Evolutionary conservation across 352 stramenopile genomes (phyloP), one percentile per base, ranked within the genome.

Genomic region (Pythium utonaiense): DNA sequence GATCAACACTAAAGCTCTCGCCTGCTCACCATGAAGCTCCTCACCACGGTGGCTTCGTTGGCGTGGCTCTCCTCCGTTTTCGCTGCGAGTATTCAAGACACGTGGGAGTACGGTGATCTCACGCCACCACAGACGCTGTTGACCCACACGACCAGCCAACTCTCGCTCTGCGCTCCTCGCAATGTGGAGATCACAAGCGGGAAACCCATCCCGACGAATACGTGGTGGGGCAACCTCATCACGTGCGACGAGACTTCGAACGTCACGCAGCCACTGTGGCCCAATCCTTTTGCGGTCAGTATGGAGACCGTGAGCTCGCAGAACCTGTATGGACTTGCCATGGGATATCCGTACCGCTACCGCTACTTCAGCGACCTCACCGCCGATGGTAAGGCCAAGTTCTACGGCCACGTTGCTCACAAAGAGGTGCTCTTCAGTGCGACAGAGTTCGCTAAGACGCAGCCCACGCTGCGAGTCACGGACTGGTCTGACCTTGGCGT

Each of bases 161-260:
- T 59, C 16, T 64, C 60, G 21, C 64, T 90, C 2, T 90, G 80
- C 51, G 62, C 64, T 10, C 80, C 83, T 1, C 78, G 83, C 21
- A 86, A 92, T 47, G 60, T 92, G 21, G 69, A 86, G 45, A 60
- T 74, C 6, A 54, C 73, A 12, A 60, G 54, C 17, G 74, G 65
- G 16, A 60, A 69, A 21, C 69, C 81, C 1, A 87, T 93, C 41
- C 83, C 83, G 22, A 93, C 83, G 31, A 93, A 93, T 33, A 67
- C 65, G 1, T 93, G 83, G 83, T 93, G 83, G 83, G 81, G 75
- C n/a, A 93, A 93, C 59, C 73, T 93, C 58, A 63, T 93, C 41
- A 84, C 77, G 25, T 88, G 79, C 34, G 76, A 87, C 44, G 28
- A 61, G 10, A 67, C 34, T 19, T 74, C 74, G 16, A 83, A 90